These are phyloP conservation scores for Zoysia pacifica DNA, from an alignment of 176 grass and related monocot genomes.

Conservation along the genomic window DNA sequence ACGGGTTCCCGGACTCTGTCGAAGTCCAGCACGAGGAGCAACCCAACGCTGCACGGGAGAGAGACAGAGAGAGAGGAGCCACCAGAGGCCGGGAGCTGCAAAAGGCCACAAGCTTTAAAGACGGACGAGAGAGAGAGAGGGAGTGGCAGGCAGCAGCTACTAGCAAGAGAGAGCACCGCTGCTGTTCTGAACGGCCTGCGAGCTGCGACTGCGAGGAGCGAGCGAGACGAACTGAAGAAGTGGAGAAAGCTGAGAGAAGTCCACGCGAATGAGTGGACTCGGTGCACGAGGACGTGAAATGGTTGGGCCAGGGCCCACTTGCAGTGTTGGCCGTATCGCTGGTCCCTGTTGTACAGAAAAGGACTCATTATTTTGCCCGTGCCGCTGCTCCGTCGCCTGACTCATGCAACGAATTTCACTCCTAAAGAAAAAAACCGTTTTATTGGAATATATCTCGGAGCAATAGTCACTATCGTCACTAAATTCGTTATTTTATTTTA, in stretches of 20 bases:
- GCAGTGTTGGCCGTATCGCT: slow-evolving; percentile 17
- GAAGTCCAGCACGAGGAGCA: neutral
- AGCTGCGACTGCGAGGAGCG: neutral
- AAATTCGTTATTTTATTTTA: no score
- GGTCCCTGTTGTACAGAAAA: slow-evolving; percentile 26
- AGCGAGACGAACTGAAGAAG: slow-evolving; percentile 3
- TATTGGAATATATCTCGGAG: no score
- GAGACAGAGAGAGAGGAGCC: slow-evolving; percentile 8
- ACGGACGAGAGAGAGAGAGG: slow-evolving; percentile 29
- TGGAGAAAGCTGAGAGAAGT: slow-evolving; percentile 22
- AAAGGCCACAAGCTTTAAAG: slow-evolving; percentile 91
- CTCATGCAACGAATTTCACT: no score
- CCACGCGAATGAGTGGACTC: slow-evolving; percentile 22
- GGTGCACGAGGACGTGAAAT: neutral
- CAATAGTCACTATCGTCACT: no score
- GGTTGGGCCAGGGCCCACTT: neutral
- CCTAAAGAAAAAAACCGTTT: no score
- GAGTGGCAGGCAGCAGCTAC: slow-evolving; percentile 19
- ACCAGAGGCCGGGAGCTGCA: slow-evolving; percentile 24
- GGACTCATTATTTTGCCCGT: slow-evolving; percentile 46
- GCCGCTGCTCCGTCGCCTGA: slow-evolving; percentile 12
- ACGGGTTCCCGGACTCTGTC: slow-evolving; percentile 20
- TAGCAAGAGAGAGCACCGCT: slow-evolving; percentile 21
- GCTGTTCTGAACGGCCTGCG: slow-evolving; percentile 26
- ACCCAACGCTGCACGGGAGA: slow-evolving; percentile 12